Conservation (phyloP, 345 rosid species). For the Citrus inodora region DNA sequence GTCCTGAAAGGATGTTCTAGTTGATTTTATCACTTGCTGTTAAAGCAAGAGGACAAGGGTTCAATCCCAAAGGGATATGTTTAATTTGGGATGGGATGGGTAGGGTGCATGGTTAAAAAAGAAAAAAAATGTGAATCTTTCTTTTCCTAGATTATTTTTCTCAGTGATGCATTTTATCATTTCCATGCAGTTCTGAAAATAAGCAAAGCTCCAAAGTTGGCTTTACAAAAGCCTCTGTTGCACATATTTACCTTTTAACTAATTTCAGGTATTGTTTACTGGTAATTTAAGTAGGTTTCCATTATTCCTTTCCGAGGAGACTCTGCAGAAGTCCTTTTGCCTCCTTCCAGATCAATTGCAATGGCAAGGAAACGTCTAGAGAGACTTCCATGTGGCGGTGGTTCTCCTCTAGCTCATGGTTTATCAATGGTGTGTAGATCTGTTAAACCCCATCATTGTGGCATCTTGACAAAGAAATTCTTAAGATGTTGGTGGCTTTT, state of each 20-base stretch:
- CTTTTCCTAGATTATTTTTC: too few relatives aligned
- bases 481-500: neutral
- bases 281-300: conserved; percentile 55
- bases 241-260: neutral
- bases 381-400: conserved; percentile 99
- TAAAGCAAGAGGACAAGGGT: too few relatives aligned
- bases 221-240: neutral
- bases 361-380: conserved; percentile 99
- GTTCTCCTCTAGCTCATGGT: conserved; percentile 98
- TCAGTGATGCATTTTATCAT: neutral
- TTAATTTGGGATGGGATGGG: neutral
- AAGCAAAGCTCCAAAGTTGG: neutral
- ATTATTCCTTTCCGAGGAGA: conserved; percentile 98
- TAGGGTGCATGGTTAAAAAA: neutral
- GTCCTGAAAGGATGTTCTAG: too few relatives aligned
- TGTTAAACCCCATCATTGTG: neutral
- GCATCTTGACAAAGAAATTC: neutral
- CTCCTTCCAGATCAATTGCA: conserved; percentile 93
- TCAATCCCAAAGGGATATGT: too few relatives aligned
- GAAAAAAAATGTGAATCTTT: neutral
- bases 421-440: conserved; percentile 68
- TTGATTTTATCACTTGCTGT: too few relatives aligned
- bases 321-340: conserved; percentile 89
- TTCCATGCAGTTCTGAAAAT: neutral
- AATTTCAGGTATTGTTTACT: conserved; percentile 11